Conservation (phyloP, 108 stramenopile genomes). For the Fragilaria crotonensis region DNA sequence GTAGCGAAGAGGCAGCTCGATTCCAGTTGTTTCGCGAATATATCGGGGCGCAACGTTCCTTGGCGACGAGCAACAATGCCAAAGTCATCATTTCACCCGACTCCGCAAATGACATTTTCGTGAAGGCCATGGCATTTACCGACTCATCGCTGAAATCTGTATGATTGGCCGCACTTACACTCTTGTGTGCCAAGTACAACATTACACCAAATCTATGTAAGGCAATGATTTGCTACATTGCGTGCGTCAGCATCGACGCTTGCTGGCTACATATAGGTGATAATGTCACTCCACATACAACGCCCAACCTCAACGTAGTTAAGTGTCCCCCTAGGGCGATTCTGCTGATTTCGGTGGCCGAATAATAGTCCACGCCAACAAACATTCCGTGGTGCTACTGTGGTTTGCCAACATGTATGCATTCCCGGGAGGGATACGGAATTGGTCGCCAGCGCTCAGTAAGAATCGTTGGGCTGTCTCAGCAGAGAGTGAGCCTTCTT, state of each 20-base stretch:
- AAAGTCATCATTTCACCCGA: slow-evolving; percentile 15
- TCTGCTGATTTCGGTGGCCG: slow-evolving; percentile 14
- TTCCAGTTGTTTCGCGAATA: slow-evolving; percentile 13
- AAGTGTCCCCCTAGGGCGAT: background rate
- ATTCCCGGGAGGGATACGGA: slow-evolving; percentile 93
- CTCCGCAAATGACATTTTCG: background rate
- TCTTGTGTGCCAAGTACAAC: too few species aligned
- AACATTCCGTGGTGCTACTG: slow-evolving; percentile 48
- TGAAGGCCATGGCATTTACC: slow-evolving; percentile 5
- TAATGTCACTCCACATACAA: too few species aligned
- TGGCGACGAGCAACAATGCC: slow-evolving; percentile 19
- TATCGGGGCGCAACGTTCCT: slow-evolving; percentile 9
- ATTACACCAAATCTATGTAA: too few species aligned
- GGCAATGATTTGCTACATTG: too few species aligned
- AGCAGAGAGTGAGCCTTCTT: slow-evolving; percentile 65
- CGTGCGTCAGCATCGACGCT: too few species aligned
- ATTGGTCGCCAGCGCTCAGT: slow-evolving; percentile 86
- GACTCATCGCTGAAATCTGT: too few species aligned
- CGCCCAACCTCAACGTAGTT: too few species aligned
- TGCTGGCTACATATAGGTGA: too few species aligned
- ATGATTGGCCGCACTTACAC: too few species aligned
- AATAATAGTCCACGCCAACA: slow-evolving; percentile 91
- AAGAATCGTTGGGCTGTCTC: slow-evolving; percentile 83
- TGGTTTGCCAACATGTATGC: slow-evolving; percentile 91
- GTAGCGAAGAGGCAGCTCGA: background rate